These are phyloP conservation scores for Trifolium repens DNA, from an alignment of 306 rosid species.

Conservation along the genomic window DNA sequence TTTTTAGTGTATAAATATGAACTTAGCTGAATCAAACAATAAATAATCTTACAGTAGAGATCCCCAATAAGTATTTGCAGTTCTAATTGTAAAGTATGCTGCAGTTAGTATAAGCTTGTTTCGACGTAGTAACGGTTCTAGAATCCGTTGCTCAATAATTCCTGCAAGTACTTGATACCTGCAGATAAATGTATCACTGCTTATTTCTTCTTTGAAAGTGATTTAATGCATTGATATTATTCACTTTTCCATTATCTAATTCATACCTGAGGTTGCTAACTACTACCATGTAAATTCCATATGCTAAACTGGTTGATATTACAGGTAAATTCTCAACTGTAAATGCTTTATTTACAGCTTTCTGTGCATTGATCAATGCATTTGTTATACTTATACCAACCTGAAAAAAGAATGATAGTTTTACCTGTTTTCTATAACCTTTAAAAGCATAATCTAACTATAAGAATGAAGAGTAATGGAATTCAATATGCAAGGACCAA, in stretches of 20 bases:
- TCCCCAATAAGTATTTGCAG: constrained; percentile 87
- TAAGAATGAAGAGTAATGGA: no score
- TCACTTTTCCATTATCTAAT: no score
- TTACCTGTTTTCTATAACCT: no score
- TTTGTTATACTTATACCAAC: constrained; percentile 86
- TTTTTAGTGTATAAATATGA: not conserved
- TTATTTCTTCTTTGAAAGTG: not conserved
- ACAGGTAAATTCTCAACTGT: constrained; percentile 76
- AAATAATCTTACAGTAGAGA: constrained; percentile 69
- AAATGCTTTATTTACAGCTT: constrained; percentile 65
- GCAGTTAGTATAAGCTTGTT: constrained; percentile 76
- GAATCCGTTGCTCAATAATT: constrained; percentile 76
- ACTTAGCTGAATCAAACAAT: constrained; percentile 16
- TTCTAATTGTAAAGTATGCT: constrained; percentile 69
- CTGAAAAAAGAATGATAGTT: constrained; percentile 47
- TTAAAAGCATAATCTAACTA: no score
- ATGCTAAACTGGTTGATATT: constrained; percentile 78
- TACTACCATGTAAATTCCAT: constrained; percentile 85
- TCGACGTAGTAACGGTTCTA: constrained; percentile 70
- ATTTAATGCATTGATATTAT: no score
- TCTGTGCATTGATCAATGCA: constrained; percentile 71
- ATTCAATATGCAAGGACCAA: constrained; percentile 19
- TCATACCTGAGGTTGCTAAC: constrained; percentile 84
- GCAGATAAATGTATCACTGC: not conserved
- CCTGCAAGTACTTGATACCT: constrained; percentile 90